Base-by-base conservation (phyloP, 2,329 filamentous ascomycete genomes). In the Aspergillus fijiensis region DNA sequence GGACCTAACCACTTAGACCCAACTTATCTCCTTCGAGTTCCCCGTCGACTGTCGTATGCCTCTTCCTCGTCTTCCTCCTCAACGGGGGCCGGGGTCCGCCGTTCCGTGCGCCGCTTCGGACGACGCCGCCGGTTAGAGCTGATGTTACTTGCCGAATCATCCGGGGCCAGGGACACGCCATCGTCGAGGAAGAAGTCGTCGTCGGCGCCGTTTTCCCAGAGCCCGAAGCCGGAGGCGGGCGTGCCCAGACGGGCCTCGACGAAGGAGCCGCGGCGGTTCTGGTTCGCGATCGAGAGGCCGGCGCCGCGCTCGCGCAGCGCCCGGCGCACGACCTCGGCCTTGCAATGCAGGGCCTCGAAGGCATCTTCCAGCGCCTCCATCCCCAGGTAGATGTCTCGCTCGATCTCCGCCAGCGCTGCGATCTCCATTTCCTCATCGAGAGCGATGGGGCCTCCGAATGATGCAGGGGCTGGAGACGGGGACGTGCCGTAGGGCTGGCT, bases 361-460 rank as follows among this genome's bases (percentile, higher is more conserved):
- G 93, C 92, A 71, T 97, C 92, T 76, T 98, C 94, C 25, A 98
- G 84, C 0, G 87, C 88, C 77, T 98, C 94, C 94, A 98, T 98
- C 63, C 93, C 91, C 35, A 87, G 84, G 77, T 94, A 97, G 60
- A 98, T 96, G 70, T 96, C 92, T 6, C 92, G 87, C 76, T 98
- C 94, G 45, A 97, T 88, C 76, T 97, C 94, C 7, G 92, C 92
- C 5, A 97, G 83, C 1, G 91, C 90, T 0, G 90, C 90, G 69
- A 97, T 93, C 74, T 97, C 94, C 57, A 91, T 91, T 70, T 98
- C 94, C 75, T 98, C 94, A 72, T 97, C 94, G 60, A 96, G 86
- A 3, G 92, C 93, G 4, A 98, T 93, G 2, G 88, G 89, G 0
- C 87, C 89, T n/a, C 87, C 79, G 60, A 85, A 85, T 0, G 85